phyloP scores from a whole-genome alignment of 345 rosid genomes.

The Arabidopsis thaliana region TAIR10.1 NC_003075.7:15496001-15496500 shows the following conservation, averaged over 20 bases:
- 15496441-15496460: no score
- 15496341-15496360: no score
- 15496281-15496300: no score
- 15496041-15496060: constrained; percentile 26
- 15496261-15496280: background rate
- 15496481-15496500: background rate
- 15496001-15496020: constrained; percentile 32
- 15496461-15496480: background rate
- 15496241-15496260: constrained; percentile 6
- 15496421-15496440: no score
- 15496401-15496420: no score
- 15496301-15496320: no score
- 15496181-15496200: constrained; percentile 11
- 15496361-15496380: no score
- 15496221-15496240: constrained; percentile 33
- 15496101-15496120: constrained; percentile 8
- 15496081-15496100: background rate
- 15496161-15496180: constrained; percentile 6
- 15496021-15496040: constrained; percentile 17
- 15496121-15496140: constrained; percentile 19
- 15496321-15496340: no score
- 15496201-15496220: constrained; percentile 25
- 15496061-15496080: constrained; percentile 6
- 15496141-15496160: constrained; percentile 21
- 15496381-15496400: no score